Evolutionary conservation across 495 filamentous ascomycete species (phyloP).

Genomic region (Neurospora sp.): DNA sequence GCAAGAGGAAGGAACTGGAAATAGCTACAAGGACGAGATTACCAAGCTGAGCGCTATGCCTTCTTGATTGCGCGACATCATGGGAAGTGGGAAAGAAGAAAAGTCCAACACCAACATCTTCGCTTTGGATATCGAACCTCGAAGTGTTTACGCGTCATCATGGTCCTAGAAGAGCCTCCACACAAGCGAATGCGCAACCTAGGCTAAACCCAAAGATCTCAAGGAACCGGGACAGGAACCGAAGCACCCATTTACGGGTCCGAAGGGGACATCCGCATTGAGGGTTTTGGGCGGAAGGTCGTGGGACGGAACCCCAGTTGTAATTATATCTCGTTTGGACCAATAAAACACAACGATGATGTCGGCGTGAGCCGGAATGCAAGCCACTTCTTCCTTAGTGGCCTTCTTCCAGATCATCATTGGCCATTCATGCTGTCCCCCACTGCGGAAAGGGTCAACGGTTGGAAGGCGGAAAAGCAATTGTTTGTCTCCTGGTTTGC

Average conservation of each 20-base stretch:
- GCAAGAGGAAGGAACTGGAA: background rate
- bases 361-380: background rate
- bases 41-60: background rate
- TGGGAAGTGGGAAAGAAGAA: background rate
- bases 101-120: background rate
- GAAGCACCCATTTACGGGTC: background rate
- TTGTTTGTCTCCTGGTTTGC: background rate
- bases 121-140: background rate
- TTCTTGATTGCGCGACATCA: background rate
- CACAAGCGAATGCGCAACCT: background rate
- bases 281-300: background rate
- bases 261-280: background rate
- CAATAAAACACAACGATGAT: background rate
- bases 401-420: background rate
- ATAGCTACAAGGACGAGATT: background rate
- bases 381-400: background rate
- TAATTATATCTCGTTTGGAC: background rate
- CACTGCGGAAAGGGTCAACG: background rate
- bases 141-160: background rate
- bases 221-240: background rate
- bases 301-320: background rate
- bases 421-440: background rate
- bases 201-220: background rate
- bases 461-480: background rate
- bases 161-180: background rate